Evolutionary conservation across 2,329 filamentous ascomycete genomes (phyloP), one percentile per base, ranked within the genome.

Genomic region (Diaporthe citriasiana): DNA sequence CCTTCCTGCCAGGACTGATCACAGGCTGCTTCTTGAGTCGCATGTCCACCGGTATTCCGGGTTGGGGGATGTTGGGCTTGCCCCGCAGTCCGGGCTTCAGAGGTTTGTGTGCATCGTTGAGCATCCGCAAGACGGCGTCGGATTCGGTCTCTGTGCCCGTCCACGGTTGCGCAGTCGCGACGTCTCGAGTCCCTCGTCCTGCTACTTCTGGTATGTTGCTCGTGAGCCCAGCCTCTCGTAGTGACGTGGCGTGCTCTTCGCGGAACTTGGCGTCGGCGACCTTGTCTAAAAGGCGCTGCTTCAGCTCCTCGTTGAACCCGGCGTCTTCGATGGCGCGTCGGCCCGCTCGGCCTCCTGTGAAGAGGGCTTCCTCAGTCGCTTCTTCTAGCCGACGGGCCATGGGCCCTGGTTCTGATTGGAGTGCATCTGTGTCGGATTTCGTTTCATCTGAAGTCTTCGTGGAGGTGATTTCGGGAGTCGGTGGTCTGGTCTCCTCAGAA

Each of bases 81-180:
- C 87, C 86, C 47, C 89, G 84, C 4, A 88, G 78, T 0, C 82
- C 84, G 5, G 85, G 85, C 19, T 81, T 83, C 65, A 97, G 84
- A 0, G 93, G 93, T 79, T 95, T 95, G 74, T 90, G 90, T 35
- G 94, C 89, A 80, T 97, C 95, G 73, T 94, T 89, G 15, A 97
- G 83, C 93, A 98, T 98, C 42, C 97, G 91, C 65, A 97, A 84
- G 30, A 95, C 92, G 0, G 93, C 89, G 81, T 98, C 95, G 78
- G 92, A 90, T 1, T 93, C 84, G 7, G 85, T 86, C 83, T 98
- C 97, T 17, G 89, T 87, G 3, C 96, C 97, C 0, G 89, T 91
- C 97, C 97, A 99, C 1, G 93, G 88, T 73, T 88, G 84, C 9
- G 92, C 90, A 0, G 88, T 86, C 1, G 94, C 94, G 47, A 92